Base-by-base conservation (phyloP, 768 basidiomycete genomes). In the Calocera cornea region DNA sequence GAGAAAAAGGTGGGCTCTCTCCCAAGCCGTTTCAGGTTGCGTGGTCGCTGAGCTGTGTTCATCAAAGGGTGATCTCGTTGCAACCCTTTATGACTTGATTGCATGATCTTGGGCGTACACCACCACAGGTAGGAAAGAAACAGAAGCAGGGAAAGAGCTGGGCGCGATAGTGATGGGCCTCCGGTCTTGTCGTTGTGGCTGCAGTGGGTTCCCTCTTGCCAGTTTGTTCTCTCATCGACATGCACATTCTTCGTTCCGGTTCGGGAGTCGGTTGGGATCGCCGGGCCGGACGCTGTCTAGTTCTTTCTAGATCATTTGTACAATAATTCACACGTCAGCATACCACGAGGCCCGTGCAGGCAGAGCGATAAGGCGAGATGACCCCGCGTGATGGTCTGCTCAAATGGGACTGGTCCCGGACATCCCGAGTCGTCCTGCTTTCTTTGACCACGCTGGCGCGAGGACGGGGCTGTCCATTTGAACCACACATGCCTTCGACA, bases 41-140 rank as follows among this genome's bases (percentile, higher is more conserved):
- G n/a, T 27, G 12, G 49, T 64, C 16, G 40, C 64, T 60, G 54
- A 60, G 2, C 7, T 33, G 54, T 5, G 7, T 16, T 12, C 54
- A 33, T 27, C 10, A 27, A 29, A 93, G 91, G 93, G 93, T 27
- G 90, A 95, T 78, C 93, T 95, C 76, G 95, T 97, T 68, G 88
- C 92, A n/a, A 85, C 89, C 0, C 76, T 97, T 29, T 95, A 95
- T 76, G 90, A 91, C 72, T 80, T 93, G 34, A 27, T 60, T 33
- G 54, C 16, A 60, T 47, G 19, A 60, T 60, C 14, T 27, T 60
- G 5, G 7, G 19, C 24, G 14, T 11, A 27, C 16, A 16, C 24
- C 16, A 16, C 24, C 7, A 33, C 14, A 27, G 14, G 54, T 11
- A 29, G 31, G 54, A 29, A 11, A 19, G 22, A 16, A 11, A 60